These are phyloP conservation scores for Teunomyces panamensis DNA, from an alignment of 805 yeast genomes.

Conservation along the genomic window DNA sequence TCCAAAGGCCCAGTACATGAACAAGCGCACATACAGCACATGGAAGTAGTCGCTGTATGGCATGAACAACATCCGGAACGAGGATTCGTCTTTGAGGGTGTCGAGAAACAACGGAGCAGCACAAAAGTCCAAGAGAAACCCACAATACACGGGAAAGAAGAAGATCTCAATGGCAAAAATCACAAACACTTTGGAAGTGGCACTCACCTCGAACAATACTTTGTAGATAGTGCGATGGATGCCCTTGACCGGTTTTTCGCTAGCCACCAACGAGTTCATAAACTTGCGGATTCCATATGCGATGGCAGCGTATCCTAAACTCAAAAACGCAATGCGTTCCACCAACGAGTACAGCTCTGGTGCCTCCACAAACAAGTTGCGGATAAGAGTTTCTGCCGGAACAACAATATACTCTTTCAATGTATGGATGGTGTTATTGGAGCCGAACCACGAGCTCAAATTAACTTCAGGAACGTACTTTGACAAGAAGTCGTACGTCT, in stretches of 20 bases:
- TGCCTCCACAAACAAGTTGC: conserved; percentile 15
- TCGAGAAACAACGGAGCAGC: conserved; percentile 51
- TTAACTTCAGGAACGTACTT: background rate
- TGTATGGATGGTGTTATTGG: too few relatives aligned
- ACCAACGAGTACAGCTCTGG: conserved; percentile 25
- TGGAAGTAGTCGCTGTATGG: conserved; percentile 16
- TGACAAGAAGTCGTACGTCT: background rate
- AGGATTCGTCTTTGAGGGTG: conserved; percentile 7
- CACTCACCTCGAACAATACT: conserved; percentile 50
- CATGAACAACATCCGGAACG: conserved; percentile 21
- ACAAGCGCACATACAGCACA: conserved; percentile 16
- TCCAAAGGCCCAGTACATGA: conserved; percentile 64
- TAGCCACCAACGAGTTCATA: conserved; percentile 29
- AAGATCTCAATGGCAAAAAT: conserved; percentile 77
- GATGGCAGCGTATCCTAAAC: conserved; percentile 31
- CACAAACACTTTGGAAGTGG: conserved; percentile 70
- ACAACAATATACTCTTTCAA: background rate
- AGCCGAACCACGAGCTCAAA: too few relatives aligned
- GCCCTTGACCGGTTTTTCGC: conserved; percentile 47
- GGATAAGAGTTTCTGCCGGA: conserved; percentile 17
- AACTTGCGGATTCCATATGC: conserved; percentile 21
- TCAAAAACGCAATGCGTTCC: conserved; percentile 37
- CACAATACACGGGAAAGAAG: conserved; percentile 86
- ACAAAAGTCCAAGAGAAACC: conserved; percentile 69
- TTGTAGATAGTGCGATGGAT: conserved; percentile 50